Evolutionary conservation across 345 rosid genomes (phyloP), one percentile per base, ranked within the genome.

Genomic region (Syzygium oleosum): DNA sequence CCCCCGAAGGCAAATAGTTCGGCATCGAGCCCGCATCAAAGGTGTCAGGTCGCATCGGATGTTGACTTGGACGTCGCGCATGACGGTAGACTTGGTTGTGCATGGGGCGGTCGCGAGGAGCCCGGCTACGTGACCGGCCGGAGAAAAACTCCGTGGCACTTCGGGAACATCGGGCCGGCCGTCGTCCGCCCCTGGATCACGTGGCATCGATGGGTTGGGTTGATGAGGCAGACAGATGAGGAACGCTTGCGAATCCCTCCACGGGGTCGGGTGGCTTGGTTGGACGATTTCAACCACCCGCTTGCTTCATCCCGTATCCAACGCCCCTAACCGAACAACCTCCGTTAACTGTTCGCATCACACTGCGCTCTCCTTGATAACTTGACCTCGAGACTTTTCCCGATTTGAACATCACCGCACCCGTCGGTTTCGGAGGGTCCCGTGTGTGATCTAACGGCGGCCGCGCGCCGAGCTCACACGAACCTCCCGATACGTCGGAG

Each of bases 91-190:
- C 73, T 61, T 3, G 9, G n/a, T 13, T n/a, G 73, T 0, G 4
- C 34, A 61, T 8, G 4, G 0, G 13, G 31, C 31, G 4, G 31
- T 59, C 31, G 27, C 12, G 1, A 59, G 34, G 6, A 59, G 68
- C 68, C 34, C 9, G 5, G 2, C 8, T 0, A 59, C 1, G 1
- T 11, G 3, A 12, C 7, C 9, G 16, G 16, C 16, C 1, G 7
- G 16, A 27, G 31, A 12, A 61, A 61, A 13, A 12, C 73, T 61
- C 34, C 19, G 73, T 15, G 5, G 9, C 34, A 3, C 1, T n/a
- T n/a, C 4, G 19, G 0, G 14, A 61, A 13, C 10, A 7, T n/a
- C 19, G 2, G 19, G n/a, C 73, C 38, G 34, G 46, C 46, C 46
- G 46, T 43, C 7, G 46, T 43, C 46, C 46, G 46, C 46, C 46